These are phyloP conservation scores for Taphrina confusa DNA, from an alignment of 1,139 yeast genomes.

Conservation along the genomic window DNA sequence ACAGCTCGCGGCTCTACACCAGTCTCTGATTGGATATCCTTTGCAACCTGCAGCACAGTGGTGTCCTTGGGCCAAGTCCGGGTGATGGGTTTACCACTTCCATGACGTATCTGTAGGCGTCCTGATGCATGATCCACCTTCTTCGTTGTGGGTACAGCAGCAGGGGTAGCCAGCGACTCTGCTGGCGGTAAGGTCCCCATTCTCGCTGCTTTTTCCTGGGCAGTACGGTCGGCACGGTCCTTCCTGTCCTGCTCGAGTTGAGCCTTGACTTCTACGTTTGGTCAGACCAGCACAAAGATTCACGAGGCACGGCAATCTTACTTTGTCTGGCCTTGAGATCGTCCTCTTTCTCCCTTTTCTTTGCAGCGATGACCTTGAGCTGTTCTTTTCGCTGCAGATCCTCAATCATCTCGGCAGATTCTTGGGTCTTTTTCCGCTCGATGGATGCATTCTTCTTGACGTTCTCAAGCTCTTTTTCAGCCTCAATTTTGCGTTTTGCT, in stretches of 20 bases:
- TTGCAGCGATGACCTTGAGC: constrained; percentile 45
- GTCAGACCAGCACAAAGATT: background rate
- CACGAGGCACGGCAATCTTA: background rate
- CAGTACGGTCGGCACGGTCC: constrained; percentile 43
- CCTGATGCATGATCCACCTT: constrained; percentile 44
- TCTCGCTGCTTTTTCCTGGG: constrained; percentile 37
- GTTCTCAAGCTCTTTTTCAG: constrained; percentile 36
- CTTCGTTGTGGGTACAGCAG: constrained; percentile 39
- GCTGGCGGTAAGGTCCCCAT: constrained; percentile 34
- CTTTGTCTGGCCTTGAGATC: constrained; percentile 45
- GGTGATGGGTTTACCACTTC: constrained; percentile 42
- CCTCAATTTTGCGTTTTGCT: constrained; percentile 45
- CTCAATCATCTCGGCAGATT: constrained; percentile 44
- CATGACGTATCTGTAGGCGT: constrained; percentile 45
- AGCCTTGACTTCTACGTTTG: constrained; percentile 44
- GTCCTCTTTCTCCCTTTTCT: constrained; percentile 45
- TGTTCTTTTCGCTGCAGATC: constrained; percentile 47
- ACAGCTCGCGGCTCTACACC: constrained; percentile 42
- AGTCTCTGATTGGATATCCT: constrained; percentile 36
- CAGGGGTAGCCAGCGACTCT: constrained; percentile 34
- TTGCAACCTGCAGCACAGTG: constrained; percentile 46
- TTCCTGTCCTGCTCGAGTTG: constrained; percentile 48
- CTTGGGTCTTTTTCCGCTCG: constrained; percentile 45
- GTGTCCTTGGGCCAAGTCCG: constrained; percentile 44
- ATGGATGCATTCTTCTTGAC: constrained; percentile 44